Percentiles rank a stretch among this genome's conserved stretches.
Conservation (phyloP, 352 stramenopile species). For the Phytophthora sp. region DNA sequence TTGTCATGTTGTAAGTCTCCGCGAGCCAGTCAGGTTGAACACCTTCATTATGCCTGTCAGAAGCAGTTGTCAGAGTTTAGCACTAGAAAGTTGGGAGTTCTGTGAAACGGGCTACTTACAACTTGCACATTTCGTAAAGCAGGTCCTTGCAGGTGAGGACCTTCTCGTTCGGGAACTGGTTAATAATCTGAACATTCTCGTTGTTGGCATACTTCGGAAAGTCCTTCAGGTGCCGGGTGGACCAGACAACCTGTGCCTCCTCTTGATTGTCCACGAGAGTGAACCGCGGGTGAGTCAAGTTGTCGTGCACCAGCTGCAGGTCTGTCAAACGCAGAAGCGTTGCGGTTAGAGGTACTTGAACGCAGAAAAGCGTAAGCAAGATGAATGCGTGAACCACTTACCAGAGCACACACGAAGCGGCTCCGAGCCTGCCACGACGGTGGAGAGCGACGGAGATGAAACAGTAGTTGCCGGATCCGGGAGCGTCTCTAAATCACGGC, state of each 20-base stretch:
- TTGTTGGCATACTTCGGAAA: constrained; percentile 51
- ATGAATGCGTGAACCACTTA: no score
- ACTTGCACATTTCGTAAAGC: constrained; percentile 66
- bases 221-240: constrained; percentile 60
- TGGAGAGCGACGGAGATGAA: constrained; percentile 28
- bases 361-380: no score
- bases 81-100: background rate
- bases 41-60: constrained; percentile 43
- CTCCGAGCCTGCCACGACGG: constrained; percentile 22
- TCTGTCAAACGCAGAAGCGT: constrained; percentile 35
- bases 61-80: background rate
- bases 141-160: constrained; percentile 67
- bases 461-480: constrained; percentile 34
- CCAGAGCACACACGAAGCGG: constrained; percentile 44
- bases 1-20: constrained; percentile 64
- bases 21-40: constrained; percentile 49
- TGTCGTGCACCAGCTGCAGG: constrained; percentile 42
- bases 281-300: constrained; percentile 50
- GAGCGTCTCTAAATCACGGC: constrained; percentile 41
- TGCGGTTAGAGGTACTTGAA: no score
- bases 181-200: constrained; percentile 55
- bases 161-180: constrained; percentile 70
- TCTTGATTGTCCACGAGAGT: constrained; percentile 45
- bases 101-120: no score
- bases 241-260: constrained; percentile 56